Conservation (phyloP, 768 basidiomycete species). For the Suillus decipiens region DNA sequence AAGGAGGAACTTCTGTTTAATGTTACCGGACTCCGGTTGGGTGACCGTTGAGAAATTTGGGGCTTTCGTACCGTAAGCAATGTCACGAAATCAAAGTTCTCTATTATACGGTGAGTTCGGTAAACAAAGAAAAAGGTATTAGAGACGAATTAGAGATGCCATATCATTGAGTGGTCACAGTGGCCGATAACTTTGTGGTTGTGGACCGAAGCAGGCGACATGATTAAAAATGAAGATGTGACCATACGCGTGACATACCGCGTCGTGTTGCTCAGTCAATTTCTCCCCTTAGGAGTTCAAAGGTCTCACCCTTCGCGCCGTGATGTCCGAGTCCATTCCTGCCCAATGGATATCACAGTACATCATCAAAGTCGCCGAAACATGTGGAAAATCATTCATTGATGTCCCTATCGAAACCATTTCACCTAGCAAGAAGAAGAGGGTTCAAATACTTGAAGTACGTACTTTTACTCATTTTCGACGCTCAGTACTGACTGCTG, state of each 20-base stretch:
- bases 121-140: neutral
- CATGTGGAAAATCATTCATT: constrained; percentile 47
- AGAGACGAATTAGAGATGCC: neutral
- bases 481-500: constrained; percentile 4
- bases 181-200: too few relatives aligned
- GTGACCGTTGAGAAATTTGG: neutral
- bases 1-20: neutral
- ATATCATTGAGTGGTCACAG: too few relatives aligned
- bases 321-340: constrained; percentile 41
- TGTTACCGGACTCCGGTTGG: neutral
- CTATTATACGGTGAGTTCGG: neutral
- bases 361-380: constrained; percentile 50
- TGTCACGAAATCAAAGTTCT: neutral
- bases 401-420: constrained; percentile 13
- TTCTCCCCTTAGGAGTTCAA: neutral
- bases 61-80: neutral
- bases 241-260: constrained; percentile 12
- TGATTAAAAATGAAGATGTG: neutral
- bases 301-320: neutral
- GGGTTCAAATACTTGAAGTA: constrained; percentile 63
- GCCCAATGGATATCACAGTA: constrained; percentile 61
- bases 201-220: too few relatives aligned
- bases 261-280: constrained; percentile 6
- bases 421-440: constrained; percentile 41
- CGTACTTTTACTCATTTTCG: constrained; percentile 11